phyloP scores from a whole-genome alignment of 129 eudicot species.

The Mikania micrantha region DNA sequence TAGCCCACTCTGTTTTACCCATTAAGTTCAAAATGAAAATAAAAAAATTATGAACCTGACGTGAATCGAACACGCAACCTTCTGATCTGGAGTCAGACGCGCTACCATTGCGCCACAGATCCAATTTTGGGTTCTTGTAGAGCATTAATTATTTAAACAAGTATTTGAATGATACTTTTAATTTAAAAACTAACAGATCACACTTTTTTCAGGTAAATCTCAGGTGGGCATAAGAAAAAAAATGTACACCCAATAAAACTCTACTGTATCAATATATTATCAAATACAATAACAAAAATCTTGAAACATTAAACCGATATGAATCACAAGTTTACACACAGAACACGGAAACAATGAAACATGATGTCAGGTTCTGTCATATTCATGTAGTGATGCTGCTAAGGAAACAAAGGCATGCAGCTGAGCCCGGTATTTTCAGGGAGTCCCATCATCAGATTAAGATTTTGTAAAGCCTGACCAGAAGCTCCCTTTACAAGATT shows the following conservation, averaged over 20 bases:
- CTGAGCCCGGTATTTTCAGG: conserved; percentile 84
- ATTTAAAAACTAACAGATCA: too few species aligned
- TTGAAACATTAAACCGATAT: background rate
- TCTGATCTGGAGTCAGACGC: conserved; percentile 99
- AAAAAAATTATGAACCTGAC: conserved; percentile 13
- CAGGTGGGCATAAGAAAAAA: too few species aligned
- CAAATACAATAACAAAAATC: background rate
- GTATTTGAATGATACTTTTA: too few species aligned
- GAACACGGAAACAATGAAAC: background rate
- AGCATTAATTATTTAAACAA: too few species aligned
- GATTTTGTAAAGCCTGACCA: conserved; percentile 98
- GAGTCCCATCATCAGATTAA: conserved; percentile 94
- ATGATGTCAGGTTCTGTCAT: background rate
- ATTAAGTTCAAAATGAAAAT: background rate
- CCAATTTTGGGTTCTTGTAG: background rate
- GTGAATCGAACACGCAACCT: conserved; percentile 95
- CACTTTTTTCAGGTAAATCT: too few species aligned
- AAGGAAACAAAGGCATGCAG: conserved; percentile 80
- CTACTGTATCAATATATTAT: background rate
- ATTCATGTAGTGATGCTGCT: background rate
- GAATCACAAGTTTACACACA: background rate
- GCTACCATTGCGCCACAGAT: conserved; percentile 97
- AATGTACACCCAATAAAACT: background rate
- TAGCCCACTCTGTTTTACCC: background rate
- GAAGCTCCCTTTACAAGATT: conserved; percentile 99